phyloP scores from a whole-genome alignment of 345 rosid species.

The Laguncularia racemosa region DNA sequence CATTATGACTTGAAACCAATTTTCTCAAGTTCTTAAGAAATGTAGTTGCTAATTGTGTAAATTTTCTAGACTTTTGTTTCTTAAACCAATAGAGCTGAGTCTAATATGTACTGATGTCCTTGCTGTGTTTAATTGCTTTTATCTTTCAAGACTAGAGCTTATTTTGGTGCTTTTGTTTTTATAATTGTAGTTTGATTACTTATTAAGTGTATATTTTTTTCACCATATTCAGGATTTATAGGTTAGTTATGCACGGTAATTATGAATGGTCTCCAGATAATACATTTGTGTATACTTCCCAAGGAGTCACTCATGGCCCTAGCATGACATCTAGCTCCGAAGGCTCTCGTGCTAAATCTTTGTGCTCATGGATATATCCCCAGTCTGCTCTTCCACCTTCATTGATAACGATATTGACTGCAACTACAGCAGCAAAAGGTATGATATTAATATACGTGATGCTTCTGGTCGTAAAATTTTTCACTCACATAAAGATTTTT shows the following conservation, averaged over 20 bases:
- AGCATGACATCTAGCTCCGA: slow-evolving; percentile 31
- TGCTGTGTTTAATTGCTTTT: neutral
- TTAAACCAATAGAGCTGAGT: neutral
- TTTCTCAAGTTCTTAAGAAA: neutral
- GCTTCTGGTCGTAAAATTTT: slow-evolving; percentile 1
- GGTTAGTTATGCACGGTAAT: slow-evolving; percentile 42
- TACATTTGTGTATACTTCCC: slow-evolving; percentile 5
- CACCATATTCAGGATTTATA: slow-evolving; percentile 53
- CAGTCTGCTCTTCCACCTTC: slow-evolving; percentile 77
- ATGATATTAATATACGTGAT: slow-evolving; percentile 14
- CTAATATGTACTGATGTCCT: neutral
- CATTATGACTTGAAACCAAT: no score
- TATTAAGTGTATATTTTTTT: neutral
- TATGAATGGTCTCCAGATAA: slow-evolving; percentile 33
- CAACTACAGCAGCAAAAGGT: slow-evolving; percentile 65
- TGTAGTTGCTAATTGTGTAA: neutral
- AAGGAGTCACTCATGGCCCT: slow-evolving; percentile 15
- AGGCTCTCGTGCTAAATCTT: slow-evolving; percentile 34
- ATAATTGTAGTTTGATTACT: no score
- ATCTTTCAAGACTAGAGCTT: neutral
- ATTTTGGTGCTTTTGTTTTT: neutral
- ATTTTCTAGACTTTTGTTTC: no score
- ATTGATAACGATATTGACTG: slow-evolving; percentile 49
- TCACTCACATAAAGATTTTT: slow-evolving; percentile 9
- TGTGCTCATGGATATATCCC: slow-evolving; percentile 92